These are phyloP conservation scores for Plectosphaerella cucumerina DNA, from an alignment of 2,329 filamentous ascomycete genomes.

Conservation along the genomic window DNA sequence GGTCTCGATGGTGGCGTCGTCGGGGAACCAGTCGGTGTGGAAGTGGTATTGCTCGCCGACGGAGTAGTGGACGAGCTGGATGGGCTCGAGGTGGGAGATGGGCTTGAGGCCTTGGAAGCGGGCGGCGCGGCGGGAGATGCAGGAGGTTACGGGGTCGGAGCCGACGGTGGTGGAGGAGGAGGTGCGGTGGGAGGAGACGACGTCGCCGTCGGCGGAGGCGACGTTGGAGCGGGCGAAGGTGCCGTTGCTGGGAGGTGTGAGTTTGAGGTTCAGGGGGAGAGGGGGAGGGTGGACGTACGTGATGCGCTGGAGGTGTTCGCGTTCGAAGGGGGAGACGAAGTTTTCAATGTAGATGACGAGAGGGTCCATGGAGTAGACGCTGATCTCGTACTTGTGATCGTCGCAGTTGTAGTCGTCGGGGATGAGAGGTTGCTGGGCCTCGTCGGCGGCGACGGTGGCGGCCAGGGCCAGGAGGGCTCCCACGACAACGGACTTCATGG, in stretches of 20 bases:
- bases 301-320: constrained; percentile 25
- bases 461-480: constrained; percentile 1
- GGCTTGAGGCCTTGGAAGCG: constrained; percentile 31
- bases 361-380: constrained; percentile 29
- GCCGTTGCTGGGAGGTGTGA: constrained; percentile 21
- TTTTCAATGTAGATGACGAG: constrained; percentile 32
- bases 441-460: not conserved
- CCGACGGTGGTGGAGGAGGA: constrained; percentile 32
- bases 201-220: constrained; percentile 22
- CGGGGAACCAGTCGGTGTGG: constrained; percentile 37
- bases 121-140: constrained; percentile 33
- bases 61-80: constrained; percentile 35
- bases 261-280: not conserved
- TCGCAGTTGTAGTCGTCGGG: constrained; percentile 17
- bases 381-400: constrained; percentile 25
- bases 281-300: constrained; percentile 20
- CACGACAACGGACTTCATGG: not conserved
- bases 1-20: constrained; percentile 15
- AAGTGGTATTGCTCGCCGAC: constrained; percentile 32
- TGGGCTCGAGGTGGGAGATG: constrained; percentile 27
- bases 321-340: constrained; percentile 31
- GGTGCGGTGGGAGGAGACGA: constrained; percentile 22
- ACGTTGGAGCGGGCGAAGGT: constrained; percentile 31
- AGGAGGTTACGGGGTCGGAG: constrained; percentile 27
- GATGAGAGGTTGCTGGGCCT: not conserved